Evolutionary conservation across 2,329 filamentous ascomycete genomes (phyloP), one percentile per base, ranked within the genome.

Genomic region (Graphilbum sp.): DNA sequence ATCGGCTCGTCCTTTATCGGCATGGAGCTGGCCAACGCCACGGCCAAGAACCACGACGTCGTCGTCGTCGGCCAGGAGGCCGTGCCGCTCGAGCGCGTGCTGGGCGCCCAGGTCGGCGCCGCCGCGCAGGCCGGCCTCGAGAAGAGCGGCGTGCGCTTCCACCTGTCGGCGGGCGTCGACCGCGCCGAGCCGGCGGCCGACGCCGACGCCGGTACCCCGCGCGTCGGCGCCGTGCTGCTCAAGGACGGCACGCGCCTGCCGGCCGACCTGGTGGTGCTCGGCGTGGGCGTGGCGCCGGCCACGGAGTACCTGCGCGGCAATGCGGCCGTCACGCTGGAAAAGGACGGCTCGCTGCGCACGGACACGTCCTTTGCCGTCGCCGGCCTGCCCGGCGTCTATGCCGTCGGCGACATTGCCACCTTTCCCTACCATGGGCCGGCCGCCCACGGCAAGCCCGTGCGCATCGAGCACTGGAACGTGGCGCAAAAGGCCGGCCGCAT

Each of bases 381-480:
- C 2, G 83, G 82, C 1, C 58, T 90, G 4, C 69, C 80, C 50
- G 80, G 88, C 46, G 86, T 95, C 37, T 98, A 83, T 53, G 90
- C 90, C 13, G 75, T 98, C 43, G 88, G 88, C 37, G 90, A 98
- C 54, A 96, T 98, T 44, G 87, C 90, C 12, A 87, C 82, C 0
- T 95, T 85, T 57, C 90, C 90, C 0, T 98, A 98, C 63, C 71
- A 84, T 55, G 90, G 90, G 1, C 90, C 90, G 0, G 86, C 83
- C 19, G 79, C 84, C 20, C 69, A 79, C 15, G 84, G 82, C 44
- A 67, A 67, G 33, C 67, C 69, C 16, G 73, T 80, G 1, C 79
- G 90, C 45, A 95, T 96, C 52, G 90, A 98, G 65, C 90, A 98
- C 56, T 98, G 90, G 90, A 88, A 95, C 58, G 90, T 98, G 3